Conservation (phyloP, 768 basidiomycete genomes). For the Termitomyces sp. region DNA sequence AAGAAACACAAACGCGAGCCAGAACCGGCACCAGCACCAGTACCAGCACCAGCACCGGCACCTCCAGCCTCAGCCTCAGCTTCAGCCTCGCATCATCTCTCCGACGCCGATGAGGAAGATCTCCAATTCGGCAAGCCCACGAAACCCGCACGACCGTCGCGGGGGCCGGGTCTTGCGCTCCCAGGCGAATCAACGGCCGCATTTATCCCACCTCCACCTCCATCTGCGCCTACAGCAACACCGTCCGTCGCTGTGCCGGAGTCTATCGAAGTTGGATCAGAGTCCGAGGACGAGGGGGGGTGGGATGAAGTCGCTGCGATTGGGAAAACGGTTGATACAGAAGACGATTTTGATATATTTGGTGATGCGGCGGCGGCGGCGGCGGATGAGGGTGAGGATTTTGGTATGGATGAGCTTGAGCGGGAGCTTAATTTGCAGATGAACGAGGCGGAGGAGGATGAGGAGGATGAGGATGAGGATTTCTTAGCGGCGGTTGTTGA, state of each 20-base stretch:
- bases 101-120: slow-evolving; percentile 45
- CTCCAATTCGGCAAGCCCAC: slow-evolving; percentile 50
- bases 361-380: slow-evolving; percentile 21
- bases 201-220: slow-evolving; percentile 26
- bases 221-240: slow-evolving; percentile 19
- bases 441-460: slow-evolving; percentile 47
- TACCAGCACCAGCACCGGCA: neutral
- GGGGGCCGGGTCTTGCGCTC: slow-evolving; percentile 35
- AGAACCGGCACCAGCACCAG: slow-evolving; percentile 10
- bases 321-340: slow-evolving; percentile 16
- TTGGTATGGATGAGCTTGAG: slow-evolving; percentile 39
- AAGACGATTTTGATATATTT: slow-evolving; percentile 31
- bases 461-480: slow-evolving; percentile 54
- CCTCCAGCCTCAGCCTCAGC: neutral
- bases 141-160: slow-evolving; percentile 31
- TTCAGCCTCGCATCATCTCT: slow-evolving; percentile 6
- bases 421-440: slow-evolving; percentile 37
- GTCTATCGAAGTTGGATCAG: slow-evolving; percentile 19
- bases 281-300: slow-evolving; percentile 44
- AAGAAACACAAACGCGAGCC: slow-evolving; percentile 27
- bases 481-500: slow-evolving; percentile 42
- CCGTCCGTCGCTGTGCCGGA: slow-evolving; percentile 3
- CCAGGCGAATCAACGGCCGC: slow-evolving; percentile 31
- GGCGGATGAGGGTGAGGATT: slow-evolving; percentile 34
- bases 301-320: slow-evolving; percentile 48